These are phyloP conservation scores for Lipomyces starkeyi DNA, from an alignment of 805 yeast genomes.

Conservation along the genomic window DNA sequence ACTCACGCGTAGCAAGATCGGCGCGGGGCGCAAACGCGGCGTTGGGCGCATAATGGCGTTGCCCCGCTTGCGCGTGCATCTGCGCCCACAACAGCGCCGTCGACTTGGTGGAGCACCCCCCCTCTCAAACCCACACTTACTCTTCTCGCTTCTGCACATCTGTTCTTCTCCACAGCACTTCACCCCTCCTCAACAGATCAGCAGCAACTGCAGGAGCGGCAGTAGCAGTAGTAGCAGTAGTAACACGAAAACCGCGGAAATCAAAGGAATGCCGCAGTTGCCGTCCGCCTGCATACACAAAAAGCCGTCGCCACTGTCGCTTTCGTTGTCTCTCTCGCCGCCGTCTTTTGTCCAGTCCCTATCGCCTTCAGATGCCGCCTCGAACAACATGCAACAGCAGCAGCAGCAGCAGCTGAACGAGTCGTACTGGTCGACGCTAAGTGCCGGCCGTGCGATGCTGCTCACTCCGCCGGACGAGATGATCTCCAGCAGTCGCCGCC, in stretches of 20 bases:
- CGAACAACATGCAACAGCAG: neutral
- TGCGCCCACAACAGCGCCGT: no score
- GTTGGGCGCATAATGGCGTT: neutral
- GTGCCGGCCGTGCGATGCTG: constrained; percentile 3
- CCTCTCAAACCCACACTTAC: no score
- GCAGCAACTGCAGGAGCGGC: neutral
- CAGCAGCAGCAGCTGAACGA: constrained; percentile 2
- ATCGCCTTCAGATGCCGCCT: neutral
- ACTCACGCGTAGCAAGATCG: neutral
- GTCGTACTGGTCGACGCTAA: constrained; percentile 1
- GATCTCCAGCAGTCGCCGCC: neutral
- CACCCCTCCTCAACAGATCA: no score
- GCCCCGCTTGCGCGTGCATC: neutral
- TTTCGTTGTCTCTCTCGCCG: neutral
- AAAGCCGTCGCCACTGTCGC: neutral
- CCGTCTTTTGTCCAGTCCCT: neutral
- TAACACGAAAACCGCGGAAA: neutral
- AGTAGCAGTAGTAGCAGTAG: neutral
- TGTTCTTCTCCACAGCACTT: no score
- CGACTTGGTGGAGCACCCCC: no score
- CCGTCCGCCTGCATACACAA: neutral
- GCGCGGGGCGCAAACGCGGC: neutral
- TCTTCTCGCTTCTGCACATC: no score
- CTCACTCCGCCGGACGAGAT: constrained; percentile 18
- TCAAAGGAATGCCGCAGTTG: neutral